Evolutionary conservation across 768 basidiomycete genomes (phyloP).

Genomic region (Hypholoma sublateritium): DNA sequence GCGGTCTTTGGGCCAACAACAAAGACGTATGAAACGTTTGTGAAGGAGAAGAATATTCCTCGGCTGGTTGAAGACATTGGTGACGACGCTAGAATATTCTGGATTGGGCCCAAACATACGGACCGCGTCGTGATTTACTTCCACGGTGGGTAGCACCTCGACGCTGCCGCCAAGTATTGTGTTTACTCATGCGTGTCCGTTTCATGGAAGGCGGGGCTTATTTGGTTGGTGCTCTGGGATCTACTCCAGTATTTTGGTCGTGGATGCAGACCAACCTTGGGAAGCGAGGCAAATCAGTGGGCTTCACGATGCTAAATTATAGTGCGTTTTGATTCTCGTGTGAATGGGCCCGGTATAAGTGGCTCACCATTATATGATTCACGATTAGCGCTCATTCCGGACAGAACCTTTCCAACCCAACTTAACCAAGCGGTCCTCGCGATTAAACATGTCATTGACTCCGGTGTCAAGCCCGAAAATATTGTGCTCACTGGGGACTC

Average conservation of each 20-base stretch:
- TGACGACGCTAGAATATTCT: constrained; percentile 12
- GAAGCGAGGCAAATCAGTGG: constrained; percentile 9
- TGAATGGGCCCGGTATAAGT: background rate
- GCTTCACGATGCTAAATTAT: constrained; percentile 18
- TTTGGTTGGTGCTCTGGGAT: constrained; percentile 5
- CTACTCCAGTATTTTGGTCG: constrained; percentile 17
- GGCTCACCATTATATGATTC: constrained; percentile 4
- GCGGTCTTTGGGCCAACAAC: constrained; percentile 16
- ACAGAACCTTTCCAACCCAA: constrained; percentile 32
- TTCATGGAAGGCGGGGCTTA: constrained; percentile 15
- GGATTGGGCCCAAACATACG: constrained; percentile 15
- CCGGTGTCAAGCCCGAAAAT: constrained; percentile 29
- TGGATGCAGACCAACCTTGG: constrained; percentile 16
- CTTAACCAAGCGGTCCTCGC: constrained; percentile 29
- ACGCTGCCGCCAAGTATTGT: background rate
- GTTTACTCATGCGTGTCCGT: background rate
- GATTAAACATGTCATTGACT: constrained; percentile 29
- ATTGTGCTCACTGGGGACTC: constrained; percentile 38
- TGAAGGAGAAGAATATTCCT: constrained; percentile 15
- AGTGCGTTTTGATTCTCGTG: constrained; percentile 3
- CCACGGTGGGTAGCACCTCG: constrained; percentile 12
- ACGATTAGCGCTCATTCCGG: constrained; percentile 26
- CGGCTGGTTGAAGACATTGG: constrained; percentile 20
- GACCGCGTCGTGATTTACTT: constrained; percentile 16
- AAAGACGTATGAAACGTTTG: constrained; percentile 17